Evolutionary conservation across 2,329 filamentous ascomycete genomes (phyloP), one percentile per base, ranked within the genome.

Genomic region (Huntiella omanensis): DNA sequence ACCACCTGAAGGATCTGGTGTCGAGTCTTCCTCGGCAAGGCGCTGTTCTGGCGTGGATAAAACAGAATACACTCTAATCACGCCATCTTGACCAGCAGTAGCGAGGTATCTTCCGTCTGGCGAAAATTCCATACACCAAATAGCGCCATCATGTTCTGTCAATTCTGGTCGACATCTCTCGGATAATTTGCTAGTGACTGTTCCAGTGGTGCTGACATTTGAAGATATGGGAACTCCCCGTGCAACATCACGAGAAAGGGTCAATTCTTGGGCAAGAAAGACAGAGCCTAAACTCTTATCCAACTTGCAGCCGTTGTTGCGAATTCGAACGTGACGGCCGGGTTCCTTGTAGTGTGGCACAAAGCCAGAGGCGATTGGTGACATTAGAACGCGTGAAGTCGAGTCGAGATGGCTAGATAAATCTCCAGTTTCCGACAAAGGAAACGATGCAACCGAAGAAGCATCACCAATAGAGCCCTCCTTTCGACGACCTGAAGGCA

Each of bases 61-160:
- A 3, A 96, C 86, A 2, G 81, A 77, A 82, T 88, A 98, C 12
- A 96, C 75, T 13, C 88, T 73, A 8, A 98, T 77, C 12, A 87
- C 71, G 52, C 76, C 76, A 58, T 96, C 91, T 53, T 88, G 83
- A 3, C 91, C 91, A 8, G 83, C 91, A n/a, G 85, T 85, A 4
- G 91, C 91, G 13, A 98, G 67, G 58, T 87, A 94, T 55, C 71
- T 83, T 4, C 91, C 91, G 63, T 96, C 88, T 50, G 80, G 80
- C 56, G 88, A 96, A 56, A 96, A 96, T 55, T 91, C 83, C 52
- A 84, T 75, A 0, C 88, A 80, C 91, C 91, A 98, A 33, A 94
- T 78, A 0, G 91, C 86, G 50, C 82, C 73, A 16, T 45, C 40
- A 15, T 49, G 43, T 33, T 45, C 41, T 34, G 67, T 68, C 5